Base-by-base conservation (phyloP, 495 filamentous ascomycete species). In the Amorphotheca resinae region DNA sequence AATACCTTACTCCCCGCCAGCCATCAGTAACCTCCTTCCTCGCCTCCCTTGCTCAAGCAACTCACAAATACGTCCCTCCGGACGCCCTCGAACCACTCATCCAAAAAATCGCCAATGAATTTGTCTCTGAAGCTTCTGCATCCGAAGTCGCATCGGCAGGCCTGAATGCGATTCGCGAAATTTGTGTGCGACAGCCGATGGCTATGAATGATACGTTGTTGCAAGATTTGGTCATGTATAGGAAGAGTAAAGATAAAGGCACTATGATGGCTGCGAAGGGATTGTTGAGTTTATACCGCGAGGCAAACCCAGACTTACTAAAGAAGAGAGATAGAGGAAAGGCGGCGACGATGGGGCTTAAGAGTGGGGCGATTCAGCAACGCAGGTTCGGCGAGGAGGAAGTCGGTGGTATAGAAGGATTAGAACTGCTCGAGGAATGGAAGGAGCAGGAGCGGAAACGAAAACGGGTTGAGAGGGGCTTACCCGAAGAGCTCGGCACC, bases 251-350 rank as follows among this genome's bases (percentile, higher is more conserved):
- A 55, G 93, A 99, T 56, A 96, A 96, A 63, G 87, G 87, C 46
- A 85, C 93, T 9, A 82, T 93, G 70, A 96, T 99, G 89, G 93
- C 89, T 12, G 86, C 87, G 9, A 84, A 87, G 54, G 88, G 87
- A 42, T 65, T 99, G 11, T 73, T 96, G 38, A 80, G 82, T 49
- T 71, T 99, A 1, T 99, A 87, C 62, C 73, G 93, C 41, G 87
- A 96, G 53, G 77, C 93, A 18, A 86, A 80, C 21, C 82, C 93
- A 0, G 80, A 88, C 45, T 80, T 95, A 74, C 68, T 99, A 34
- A 80, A 82, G 65, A 86, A 85, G 64, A 76, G 86, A 49, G 88
- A 93, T 57, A 73, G 93, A 45, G 93, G 93, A 38, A 94, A 93
- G 65, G 80, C 84, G 22, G 93, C 91, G n/a, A 75, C 86, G 12